These are phyloP conservation scores for Aspergillus sp. DNA, from an alignment of 2,329 filamentous ascomycete species.

Conservation along the genomic window DNA sequence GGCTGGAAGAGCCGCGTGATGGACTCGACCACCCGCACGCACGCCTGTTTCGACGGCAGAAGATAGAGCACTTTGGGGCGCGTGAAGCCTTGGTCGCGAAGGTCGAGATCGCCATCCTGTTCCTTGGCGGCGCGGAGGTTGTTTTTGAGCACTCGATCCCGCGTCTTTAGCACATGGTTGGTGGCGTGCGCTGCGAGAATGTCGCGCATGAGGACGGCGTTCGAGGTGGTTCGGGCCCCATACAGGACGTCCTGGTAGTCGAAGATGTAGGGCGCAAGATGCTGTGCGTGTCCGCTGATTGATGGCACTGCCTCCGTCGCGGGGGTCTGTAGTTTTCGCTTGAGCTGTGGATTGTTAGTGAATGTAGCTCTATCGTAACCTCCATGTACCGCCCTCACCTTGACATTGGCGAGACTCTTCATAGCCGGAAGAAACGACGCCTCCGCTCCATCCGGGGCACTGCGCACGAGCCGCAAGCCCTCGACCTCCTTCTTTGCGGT, in stretches of 20 bases:
- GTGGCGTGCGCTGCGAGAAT: constrained; percentile 78
- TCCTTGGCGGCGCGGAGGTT: constrained; percentile 74
- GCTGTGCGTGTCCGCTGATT: constrained; percentile 63
- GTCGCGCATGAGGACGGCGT: constrained; percentile 67
- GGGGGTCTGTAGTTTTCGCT: constrained; percentile 64
- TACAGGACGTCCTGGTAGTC: constrained; percentile 79
- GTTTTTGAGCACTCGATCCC: constrained; percentile 89
- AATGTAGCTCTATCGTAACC: background rate
- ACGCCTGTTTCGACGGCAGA: constrained; percentile 83
- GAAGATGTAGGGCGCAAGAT: constrained; percentile 71
- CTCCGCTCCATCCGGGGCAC: constrained; percentile 29
- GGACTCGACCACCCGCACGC: constrained; percentile 72
- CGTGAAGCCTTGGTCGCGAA: constrained; percentile 93
- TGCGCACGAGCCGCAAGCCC: constrained; percentile 30
- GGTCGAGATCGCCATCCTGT: constrained; percentile 65
- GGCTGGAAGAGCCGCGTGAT: constrained; percentile 75
- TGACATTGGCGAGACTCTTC: constrained; percentile 34
- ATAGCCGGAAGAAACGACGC: constrained; percentile 26
- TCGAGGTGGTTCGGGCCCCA: constrained; percentile 67
- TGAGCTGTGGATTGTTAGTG: constrained; percentile 57
- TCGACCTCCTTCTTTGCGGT: constrained; percentile 40
- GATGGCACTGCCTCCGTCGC: constrained; percentile 54
- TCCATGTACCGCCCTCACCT: constrained; percentile 24
- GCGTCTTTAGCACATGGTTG: constrained; percentile 91
- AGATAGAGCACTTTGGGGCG: constrained; percentile 90